Evolutionary conservation across 352 stramenopile species (phyloP).

Genomic region (Pythium coloratum): DNA sequence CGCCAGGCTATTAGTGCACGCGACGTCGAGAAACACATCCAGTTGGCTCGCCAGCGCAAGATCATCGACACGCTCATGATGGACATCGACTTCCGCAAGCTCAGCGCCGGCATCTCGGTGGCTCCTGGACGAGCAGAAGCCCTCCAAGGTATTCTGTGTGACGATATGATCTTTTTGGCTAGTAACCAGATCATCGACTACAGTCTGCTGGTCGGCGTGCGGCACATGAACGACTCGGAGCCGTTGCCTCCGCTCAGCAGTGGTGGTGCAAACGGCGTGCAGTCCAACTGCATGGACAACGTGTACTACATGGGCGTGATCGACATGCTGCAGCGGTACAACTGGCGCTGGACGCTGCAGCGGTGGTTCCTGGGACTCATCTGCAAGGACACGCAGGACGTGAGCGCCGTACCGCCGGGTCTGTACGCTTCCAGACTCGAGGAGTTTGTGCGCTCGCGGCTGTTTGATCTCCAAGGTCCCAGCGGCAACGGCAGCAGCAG

Average conservation of each 20-base stretch:
- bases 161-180: conserved; percentile 81
- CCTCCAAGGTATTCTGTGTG: conserved; percentile 69
- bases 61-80: conserved; percentile 77
- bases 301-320: conserved; percentile 80
- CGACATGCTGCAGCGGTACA: conserved; percentile 86
- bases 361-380: conserved; percentile 74
- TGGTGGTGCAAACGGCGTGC: conserved; percentile 38
- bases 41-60: conserved; percentile 55
- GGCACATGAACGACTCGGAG: conserved; percentile 40
- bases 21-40: conserved; percentile 65
- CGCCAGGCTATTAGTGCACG: conserved; percentile 64
- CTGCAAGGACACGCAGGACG: conserved; percentile 82
- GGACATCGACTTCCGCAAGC: conserved; percentile 86
- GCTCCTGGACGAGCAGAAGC: conserved; percentile 40
- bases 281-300: conserved; percentile 52
- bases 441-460: conserved; percentile 66
- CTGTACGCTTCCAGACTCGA: conserved; percentile 73
- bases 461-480: conserved; percentile 60
- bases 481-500: conserved; percentile 5
- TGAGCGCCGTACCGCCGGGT: conserved; percentile 71
- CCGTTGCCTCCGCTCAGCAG: conserved; percentile 24
- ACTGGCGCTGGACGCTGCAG: conserved; percentile 84
- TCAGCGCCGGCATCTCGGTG: conserved; percentile 60
- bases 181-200: conserved; percentile 87
- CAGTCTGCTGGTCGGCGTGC: conserved; percentile 74